Evolutionary conservation across 441 rosid species (phyloP).

Genomic region (Isatis lusitanica): DNA sequence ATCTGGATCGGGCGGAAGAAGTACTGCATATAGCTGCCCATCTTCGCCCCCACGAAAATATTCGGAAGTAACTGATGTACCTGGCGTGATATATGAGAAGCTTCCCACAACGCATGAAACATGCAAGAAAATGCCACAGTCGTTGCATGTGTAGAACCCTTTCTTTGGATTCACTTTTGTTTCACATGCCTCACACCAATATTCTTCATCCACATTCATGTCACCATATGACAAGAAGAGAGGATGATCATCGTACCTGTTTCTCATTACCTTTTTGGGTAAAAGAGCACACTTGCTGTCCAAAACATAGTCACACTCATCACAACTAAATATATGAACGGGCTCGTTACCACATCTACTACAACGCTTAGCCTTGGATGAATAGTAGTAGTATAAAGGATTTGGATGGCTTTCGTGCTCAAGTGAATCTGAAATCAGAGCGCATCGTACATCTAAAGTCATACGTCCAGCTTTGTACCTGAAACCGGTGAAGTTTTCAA

Average conservation of each 20-base stretch:
- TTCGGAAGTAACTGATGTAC: too few species aligned
- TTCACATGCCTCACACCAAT: constrained; percentile 26
- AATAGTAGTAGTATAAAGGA: background rate
- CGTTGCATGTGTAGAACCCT: background rate
- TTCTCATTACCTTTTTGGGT: background rate
- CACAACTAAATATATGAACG: background rate
- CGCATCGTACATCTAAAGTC: background rate
- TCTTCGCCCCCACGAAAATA: too few species aligned
- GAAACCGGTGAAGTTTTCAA: background rate
- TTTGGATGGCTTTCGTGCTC: constrained; percentile 9
- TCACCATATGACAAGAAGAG: constrained; percentile 18
- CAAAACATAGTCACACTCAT: background rate
- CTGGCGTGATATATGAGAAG: background rate
- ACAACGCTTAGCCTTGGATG: too few species aligned
- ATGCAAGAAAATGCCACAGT: background rate
- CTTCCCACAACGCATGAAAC: background rate
- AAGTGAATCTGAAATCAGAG: background rate
- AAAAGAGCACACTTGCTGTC: background rate
- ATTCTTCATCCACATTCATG: background rate
- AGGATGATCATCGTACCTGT: constrained; percentile 23
- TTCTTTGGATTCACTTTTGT: background rate
- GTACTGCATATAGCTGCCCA: too few species aligned
- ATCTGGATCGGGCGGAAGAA: too few species aligned
- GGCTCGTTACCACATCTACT: too few species aligned
- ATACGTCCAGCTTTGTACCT: background rate